Base-by-base conservation (phyloP, 2,329 filamentous ascomycete species). In the Rutstroemia sp. region DNA sequence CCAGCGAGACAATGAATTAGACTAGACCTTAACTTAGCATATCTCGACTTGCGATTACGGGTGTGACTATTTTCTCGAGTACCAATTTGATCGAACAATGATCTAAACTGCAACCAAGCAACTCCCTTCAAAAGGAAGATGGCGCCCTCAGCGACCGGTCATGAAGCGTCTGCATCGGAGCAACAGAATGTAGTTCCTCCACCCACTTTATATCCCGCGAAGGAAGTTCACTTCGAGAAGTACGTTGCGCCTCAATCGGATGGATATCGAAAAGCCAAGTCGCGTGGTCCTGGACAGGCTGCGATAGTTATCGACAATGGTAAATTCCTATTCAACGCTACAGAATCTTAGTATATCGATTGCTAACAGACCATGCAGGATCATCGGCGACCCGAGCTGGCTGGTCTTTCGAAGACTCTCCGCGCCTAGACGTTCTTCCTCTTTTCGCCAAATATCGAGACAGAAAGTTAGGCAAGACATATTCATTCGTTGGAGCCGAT, bases 231-330 rank as follows among this genome's bases (percentile, higher is more conserved):
- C 61, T 86, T 85, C 66, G 81, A 84, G 60, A 77, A 77, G 59
- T 78, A 73, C 55, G 72, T 80, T 39, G 71, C 76, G 30, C 72
- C 78, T 2, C 76, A 81, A 65, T 74, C 77, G 8, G 86, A 92
- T 66, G 89, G 88, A 49, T 91, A 87, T 68, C 57, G 48, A 14
- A 58, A 63, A 63, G 92, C 89, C 59, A 78, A 81, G 51, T 74
- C 81, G 56, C 70, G 69, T 21, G 74, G 79, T 19, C 71, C 78
- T 16, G 79, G 75, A 57, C 74, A 76, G 47, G 88, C 85, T 52
- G 90, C 91, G 51, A 96, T 99, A 67, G 89, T 99, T 61, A 97
- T 99, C 69, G 94, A 99, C 75, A 96, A 96, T 87, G 94, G 92
- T 95, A 75, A 52, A 21, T 46, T 27, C 39, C 18, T 14, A 19